Base-by-base conservation (phyloP, 2,329 filamentous ascomycete genomes). In the Pseudogymnoascus sp. region DNA sequence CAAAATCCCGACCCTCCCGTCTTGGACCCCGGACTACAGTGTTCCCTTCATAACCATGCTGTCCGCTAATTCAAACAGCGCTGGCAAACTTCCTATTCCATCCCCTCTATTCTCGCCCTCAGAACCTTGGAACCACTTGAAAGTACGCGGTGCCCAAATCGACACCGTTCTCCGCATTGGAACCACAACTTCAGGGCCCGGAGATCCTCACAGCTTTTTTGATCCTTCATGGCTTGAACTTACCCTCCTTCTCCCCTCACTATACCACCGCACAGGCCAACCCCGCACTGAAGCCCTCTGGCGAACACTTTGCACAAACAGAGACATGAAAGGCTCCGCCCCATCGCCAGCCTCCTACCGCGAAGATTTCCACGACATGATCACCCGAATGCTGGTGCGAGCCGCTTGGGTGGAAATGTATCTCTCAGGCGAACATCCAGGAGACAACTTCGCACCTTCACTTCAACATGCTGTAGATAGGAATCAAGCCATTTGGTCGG, bases 11-110 rank as follows among this genome's bases (percentile, higher is more conserved):
- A 16, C 26, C 19, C 16, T 63, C 16, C 61, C 61, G 7, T 40
- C 50, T 24, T 63, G 62, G 62, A 28, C 53, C 8, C 62, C 62
- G 2, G 62, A 63, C 22, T 63, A 59, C 22, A 63, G 31, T 19
- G 61, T 43, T 4, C 19, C 46, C 22, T 60, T 19, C 38, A 41
- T n/a, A 22, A 41, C 38, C 7, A 41, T 41, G 38, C 16, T 41
- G 7, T 22, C n/a, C 16, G 38, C 38, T 4, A 19, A 41, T 19
- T 19, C 38, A 2, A 19, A 41, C 38, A 41, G 38, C 8, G 38
- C 38, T 3, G 38, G 38, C 16, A 41, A 19, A 19, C 16, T 41
- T 19, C 8, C 38, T 5, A 41, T 41, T 19, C 38, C 0, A 10
- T 19, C 38, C 38, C 38, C 16, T 19, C 16, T 41, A 41, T 41